Evolutionary conservation across 164 flowering plant species (phyloP).

Genomic region (Cinnamomum micranthum): DNA sequence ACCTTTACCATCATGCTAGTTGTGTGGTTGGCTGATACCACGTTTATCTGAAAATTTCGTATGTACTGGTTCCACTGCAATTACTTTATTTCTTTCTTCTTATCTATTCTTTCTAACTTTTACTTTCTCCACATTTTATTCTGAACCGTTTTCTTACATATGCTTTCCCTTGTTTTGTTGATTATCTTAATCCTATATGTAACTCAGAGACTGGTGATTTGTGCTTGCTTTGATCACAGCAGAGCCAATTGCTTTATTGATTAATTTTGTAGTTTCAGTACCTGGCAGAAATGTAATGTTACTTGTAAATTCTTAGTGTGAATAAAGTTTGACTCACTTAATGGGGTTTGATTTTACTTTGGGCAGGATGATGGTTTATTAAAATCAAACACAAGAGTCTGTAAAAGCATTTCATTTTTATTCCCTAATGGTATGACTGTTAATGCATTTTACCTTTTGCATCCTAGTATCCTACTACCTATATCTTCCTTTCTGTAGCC

Average conservation of each 20-base stretch:
- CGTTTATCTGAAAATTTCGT: neutral
- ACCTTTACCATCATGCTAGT: no score
- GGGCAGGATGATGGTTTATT: conserved; percentile 44
- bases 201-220: neutral
- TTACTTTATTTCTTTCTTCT: neutral
- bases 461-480: neutral
- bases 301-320: neutral
- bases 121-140: neutral
- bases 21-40: no score
- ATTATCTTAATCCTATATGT: neutral
- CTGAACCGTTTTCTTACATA: neutral
- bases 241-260: neutral
- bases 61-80: neutral
- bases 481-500: neutral
- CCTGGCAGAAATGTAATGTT: neutral
- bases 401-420: conserved; percentile 66
- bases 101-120: no score
- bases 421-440: conserved; percentile 54
- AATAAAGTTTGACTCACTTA: neutral
- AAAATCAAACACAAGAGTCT: conserved; percentile 40
- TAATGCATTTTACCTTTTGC: neutral
- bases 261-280: neutral
- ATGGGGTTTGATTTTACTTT: conserved; percentile 8
- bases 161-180: neutral
- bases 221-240: neutral